Conservation (phyloP, 2,329 filamentous ascomycete genomes). For the Gnomoniopsis sp. region DNA sequence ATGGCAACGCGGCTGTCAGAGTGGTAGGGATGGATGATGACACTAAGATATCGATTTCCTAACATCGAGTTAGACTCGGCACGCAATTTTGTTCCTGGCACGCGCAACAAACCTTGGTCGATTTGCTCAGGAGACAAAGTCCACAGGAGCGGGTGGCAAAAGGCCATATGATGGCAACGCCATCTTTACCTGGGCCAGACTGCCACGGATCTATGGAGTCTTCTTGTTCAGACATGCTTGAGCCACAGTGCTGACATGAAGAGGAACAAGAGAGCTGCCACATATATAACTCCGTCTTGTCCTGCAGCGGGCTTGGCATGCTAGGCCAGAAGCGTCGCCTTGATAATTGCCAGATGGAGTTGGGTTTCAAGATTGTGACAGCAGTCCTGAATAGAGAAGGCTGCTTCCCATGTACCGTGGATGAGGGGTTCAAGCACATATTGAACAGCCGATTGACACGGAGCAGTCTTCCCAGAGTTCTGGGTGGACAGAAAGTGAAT, state of each 20-base stretch:
- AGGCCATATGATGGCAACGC: slow-evolving; percentile 65
- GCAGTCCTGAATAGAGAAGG: slow-evolving; percentile 32
- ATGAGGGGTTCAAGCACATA: slow-evolving; percentile 51
- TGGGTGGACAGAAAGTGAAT: slow-evolving; percentile 64
- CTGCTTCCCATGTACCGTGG: slow-evolving; percentile 26
- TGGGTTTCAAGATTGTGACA: slow-evolving; percentile 45
- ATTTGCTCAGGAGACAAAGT: slow-evolving; percentile 56
- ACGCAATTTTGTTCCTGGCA: neutral
- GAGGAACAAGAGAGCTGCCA: slow-evolving; percentile 65
- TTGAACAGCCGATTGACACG: slow-evolving; percentile 66
- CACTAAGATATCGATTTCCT: slow-evolving; percentile 70
- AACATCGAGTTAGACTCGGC: slow-evolving; percentile 21
- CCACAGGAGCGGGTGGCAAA: slow-evolving; percentile 68
- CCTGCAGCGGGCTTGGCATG: slow-evolving; percentile 65
- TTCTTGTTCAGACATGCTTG: slow-evolving; percentile 22
- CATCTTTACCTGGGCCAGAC: slow-evolving; percentile 58
- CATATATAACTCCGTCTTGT: slow-evolving; percentile 70
- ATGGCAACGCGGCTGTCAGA: slow-evolving; percentile 66
- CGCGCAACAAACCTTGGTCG: slow-evolving; percentile 58
- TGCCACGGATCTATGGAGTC: slow-evolving; percentile 45
- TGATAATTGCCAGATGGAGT: slow-evolving; percentile 68
- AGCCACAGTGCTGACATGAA: slow-evolving; percentile 65
- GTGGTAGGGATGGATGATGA: slow-evolving; percentile 57
- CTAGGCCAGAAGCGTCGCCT: slow-evolving; percentile 62
- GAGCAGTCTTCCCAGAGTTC: slow-evolving; percentile 61